Evolutionary conservation across 2,329 filamentous ascomycete species (phyloP).

Genomic region (Trichophyton rubrum): DNA sequence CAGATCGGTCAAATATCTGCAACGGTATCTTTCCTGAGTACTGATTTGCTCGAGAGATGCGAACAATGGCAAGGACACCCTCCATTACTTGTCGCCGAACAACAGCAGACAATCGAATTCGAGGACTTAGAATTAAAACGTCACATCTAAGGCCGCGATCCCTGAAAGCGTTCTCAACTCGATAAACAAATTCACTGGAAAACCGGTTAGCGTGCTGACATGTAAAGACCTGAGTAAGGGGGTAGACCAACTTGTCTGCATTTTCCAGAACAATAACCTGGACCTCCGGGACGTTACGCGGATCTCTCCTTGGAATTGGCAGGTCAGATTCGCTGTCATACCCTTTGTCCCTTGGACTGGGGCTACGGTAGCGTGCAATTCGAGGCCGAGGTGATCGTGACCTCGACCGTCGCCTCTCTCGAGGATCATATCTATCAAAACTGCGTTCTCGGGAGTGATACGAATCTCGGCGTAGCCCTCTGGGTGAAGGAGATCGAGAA

Average conservation of each 20-base stretch:
- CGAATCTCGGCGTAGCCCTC: not conserved
- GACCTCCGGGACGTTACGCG: slow-evolving; percentile 71
- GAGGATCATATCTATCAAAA: slow-evolving; percentile 44
- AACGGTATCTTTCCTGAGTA: slow-evolving; percentile 61
- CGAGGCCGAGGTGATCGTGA: slow-evolving; percentile 54
- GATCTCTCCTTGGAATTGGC: slow-evolving; percentile 60
- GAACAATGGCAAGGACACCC: slow-evolving; percentile 73
- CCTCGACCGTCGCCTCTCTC: slow-evolving; percentile 29
- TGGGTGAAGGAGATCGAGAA: not conserved
- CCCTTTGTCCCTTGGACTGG: slow-evolving; percentile 45
- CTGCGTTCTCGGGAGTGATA: slow-evolving; percentile 30
- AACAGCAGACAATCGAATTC: slow-evolving; percentile 64
- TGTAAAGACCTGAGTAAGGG: slow-evolving; percentile 7
- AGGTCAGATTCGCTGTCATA: slow-evolving; percentile 49
- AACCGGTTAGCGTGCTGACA: not conserved
- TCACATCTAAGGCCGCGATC: slow-evolving; percentile 61
- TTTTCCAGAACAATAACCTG: slow-evolving; percentile 75
- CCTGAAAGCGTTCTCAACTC: slow-evolving; percentile 66
- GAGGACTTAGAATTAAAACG: slow-evolving; percentile 65
- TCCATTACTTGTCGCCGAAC: slow-evolving; percentile 76
- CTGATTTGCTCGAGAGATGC: slow-evolving; percentile 60
- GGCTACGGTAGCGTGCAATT: slow-evolving; percentile 56
- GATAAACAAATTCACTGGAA: slow-evolving; percentile 60
- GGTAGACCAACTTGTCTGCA: slow-evolving; percentile 43
- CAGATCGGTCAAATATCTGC: slow-evolving; percentile 72